Evolutionary conservation across 768 basidiomycete genomes (phyloP).

Genomic region (Calocybe gangraenosa): DNA sequence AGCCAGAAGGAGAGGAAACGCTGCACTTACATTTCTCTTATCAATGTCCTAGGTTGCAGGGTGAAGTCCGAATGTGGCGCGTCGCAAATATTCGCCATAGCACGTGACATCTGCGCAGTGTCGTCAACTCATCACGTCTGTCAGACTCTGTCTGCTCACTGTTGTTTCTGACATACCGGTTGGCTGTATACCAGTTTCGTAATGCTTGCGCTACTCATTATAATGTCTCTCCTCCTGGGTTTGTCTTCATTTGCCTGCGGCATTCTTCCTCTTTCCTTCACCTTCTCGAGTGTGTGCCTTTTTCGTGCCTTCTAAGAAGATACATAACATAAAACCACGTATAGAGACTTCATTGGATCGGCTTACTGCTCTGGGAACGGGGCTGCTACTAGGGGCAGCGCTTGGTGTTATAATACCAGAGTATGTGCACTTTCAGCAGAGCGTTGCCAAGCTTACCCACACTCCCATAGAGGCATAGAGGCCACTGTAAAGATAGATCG

Average conservation of each 20-base stretch:
- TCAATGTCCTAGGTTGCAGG: too few species aligned
- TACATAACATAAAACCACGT: background rate
- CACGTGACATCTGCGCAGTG: too few species aligned
- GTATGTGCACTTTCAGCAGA: slow-evolving; percentile 40
- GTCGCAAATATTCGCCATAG: too few species aligned
- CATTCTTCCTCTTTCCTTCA: slow-evolving; percentile 69
- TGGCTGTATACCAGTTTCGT: slow-evolving; percentile 1
- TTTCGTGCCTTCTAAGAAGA: background rate
- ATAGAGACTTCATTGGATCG: slow-evolving; percentile 36
- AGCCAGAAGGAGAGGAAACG: too few species aligned
- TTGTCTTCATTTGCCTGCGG: slow-evolving; percentile 64
- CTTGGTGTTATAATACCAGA: slow-evolving; percentile 92
- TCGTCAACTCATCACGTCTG: too few species aligned
- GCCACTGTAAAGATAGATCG: slow-evolving; percentile 37
- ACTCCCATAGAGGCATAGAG: slow-evolving; percentile 65
- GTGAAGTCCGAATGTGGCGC: too few species aligned
- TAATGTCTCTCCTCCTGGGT: slow-evolving; percentile 62
- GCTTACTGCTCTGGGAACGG: slow-evolving; percentile 64
- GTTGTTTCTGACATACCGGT: background rate
- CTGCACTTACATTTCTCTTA: too few species aligned
- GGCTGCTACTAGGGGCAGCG: slow-evolving; percentile 84
- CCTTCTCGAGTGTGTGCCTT: slow-evolving; percentile 57
- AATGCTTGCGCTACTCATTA: slow-evolving; percentile 37
- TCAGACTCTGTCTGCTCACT: too few species aligned
- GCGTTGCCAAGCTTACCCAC: slow-evolving; percentile 1